These are phyloP conservation scores for Xylaria sp. DNA, from an alignment of 2,329 filamentous ascomycete genomes.

Conservation along the genomic window DNA sequence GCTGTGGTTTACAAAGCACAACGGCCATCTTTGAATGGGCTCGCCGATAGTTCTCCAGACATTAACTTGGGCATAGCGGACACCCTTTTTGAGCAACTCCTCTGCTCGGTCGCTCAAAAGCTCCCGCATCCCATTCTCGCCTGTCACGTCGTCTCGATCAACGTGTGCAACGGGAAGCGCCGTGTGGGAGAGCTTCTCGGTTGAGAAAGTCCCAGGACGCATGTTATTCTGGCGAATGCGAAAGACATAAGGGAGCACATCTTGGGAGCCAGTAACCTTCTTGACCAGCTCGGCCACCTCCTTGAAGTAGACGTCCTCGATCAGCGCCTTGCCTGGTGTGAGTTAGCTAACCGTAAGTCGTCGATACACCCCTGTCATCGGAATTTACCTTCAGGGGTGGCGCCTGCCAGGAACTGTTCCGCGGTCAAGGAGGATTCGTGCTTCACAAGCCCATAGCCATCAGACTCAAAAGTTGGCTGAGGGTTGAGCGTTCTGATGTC, in stretches of 20 bases:
- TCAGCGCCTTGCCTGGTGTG: constrained; percentile 41
- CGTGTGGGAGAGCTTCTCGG: constrained; percentile 44
- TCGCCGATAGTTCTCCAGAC: constrained; percentile 47
- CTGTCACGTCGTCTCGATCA: constrained; percentile 45
- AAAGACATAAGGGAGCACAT: constrained; percentile 47
- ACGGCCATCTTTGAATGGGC: constrained; percentile 45
- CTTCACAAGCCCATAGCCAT: constrained; percentile 46
- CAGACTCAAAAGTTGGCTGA: constrained; percentile 39
- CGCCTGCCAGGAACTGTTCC: constrained; percentile 45
- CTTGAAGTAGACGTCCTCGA: constrained; percentile 47
- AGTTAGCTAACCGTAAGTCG: constrained; percentile 26
- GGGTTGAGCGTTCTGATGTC: constrained; percentile 44
- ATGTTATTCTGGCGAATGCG: constrained; percentile 47
- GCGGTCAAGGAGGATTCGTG: constrained; percentile 44
- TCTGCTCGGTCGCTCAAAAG: constrained; percentile 44
- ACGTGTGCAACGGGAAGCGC: constrained; percentile 46
- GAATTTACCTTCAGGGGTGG: constrained; percentile 43
- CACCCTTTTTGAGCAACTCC: constrained; percentile 43
- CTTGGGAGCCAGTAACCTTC: constrained; percentile 44
- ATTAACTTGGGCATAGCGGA: constrained; percentile 47
- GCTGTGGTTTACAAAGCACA: constrained; percentile 46
- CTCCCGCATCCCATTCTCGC: constrained; percentile 44
- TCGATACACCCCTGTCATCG: not conserved
- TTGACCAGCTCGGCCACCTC: constrained; percentile 46
- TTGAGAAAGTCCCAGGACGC: constrained; percentile 42